Evolutionary conservation across 306 rosid genomes (phyloP).

Genomic region (Crotalaria pallida): DNA sequence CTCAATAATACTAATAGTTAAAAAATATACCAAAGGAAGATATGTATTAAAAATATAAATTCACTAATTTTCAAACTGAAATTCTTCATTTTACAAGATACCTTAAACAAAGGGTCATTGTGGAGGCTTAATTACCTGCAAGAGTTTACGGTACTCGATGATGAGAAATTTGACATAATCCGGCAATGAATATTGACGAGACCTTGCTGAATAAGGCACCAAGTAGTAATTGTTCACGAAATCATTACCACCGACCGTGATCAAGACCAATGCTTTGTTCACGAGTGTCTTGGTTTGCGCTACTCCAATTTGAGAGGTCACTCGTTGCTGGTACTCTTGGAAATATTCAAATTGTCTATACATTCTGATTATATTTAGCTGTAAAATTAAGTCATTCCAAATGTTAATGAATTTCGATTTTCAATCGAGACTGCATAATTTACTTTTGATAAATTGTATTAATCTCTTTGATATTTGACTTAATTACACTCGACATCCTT

Average conservation of each 20-base stretch:
- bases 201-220: conserved; percentile 55
- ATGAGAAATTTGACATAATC: conserved; percentile 56
- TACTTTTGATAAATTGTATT: too few relatives aligned
- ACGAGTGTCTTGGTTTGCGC: conserved; percentile 29
- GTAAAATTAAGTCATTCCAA: background rate
- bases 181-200: conserved; percentile 50
- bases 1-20: too few relatives aligned
- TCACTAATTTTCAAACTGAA: too few relatives aligned
- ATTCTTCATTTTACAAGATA: too few relatives aligned
- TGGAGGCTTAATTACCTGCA: conserved; percentile 47
- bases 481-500: too few relatives aligned
- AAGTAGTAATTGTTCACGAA: conserved; percentile 72
- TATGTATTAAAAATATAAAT: too few relatives aligned
- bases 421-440: too few relatives aligned
- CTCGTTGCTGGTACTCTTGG: conserved; percentile 49
- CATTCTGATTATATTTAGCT: conserved; percentile 67
- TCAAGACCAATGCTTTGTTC: conserved; percentile 48
- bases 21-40: too few relatives aligned
- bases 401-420: too few relatives aligned
- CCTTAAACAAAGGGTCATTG: too few relatives aligned
- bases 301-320: conserved; percentile 33
- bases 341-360: conserved; percentile 52
- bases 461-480: too few relatives aligned
- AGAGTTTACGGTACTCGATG: conserved; percentile 49
- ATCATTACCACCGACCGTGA: conserved; percentile 64